Conservation (phyloP, 192 early-diverging fungal genomes). For the Linnemannia hyalina region DNA sequence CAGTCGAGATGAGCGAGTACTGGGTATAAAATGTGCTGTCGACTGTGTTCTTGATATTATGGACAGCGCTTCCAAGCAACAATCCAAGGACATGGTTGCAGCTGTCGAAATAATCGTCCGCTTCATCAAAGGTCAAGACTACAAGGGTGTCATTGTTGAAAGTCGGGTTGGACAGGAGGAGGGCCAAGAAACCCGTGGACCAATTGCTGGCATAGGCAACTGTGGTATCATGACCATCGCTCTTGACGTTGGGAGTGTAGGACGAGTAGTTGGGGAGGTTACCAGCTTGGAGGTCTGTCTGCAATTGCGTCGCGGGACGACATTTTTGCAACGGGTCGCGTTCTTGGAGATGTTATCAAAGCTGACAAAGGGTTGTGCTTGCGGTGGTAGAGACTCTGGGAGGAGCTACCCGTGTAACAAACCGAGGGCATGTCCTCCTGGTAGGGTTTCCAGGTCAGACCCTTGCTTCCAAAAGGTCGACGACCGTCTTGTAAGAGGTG, state of each 20-base stretch:
- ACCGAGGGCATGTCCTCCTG: constrained; percentile 71
- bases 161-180: constrained; percentile 58
- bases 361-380: constrained; percentile 86
- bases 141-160: constrained; percentile 62
- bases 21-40: constrained; percentile 73
- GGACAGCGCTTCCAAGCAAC: constrained; percentile 57
- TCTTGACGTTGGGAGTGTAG: constrained; percentile 69
- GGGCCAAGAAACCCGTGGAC: constrained; percentile 67
- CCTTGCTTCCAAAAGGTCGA: constrained; percentile 68
- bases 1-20: constrained; percentile 70
- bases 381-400: constrained; percentile 58
- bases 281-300: constrained; percentile 59
- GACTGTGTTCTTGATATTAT: constrained; percentile 27
- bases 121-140: constrained; percentile 53
- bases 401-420: constrained; percentile 37
- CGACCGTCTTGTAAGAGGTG: constrained; percentile 48
- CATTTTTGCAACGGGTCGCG: constrained; percentile 68
- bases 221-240: constrained; percentile 68
- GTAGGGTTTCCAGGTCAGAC: constrained; percentile 75
- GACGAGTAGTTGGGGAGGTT: constrained; percentile 31
- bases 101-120: constrained; percentile 20
- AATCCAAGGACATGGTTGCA: constrained; percentile 58
- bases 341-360: constrained; percentile 66
- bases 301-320: constrained; percentile 70
- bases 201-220: constrained; percentile 62